Conservation (phyloP, 2,329 filamentous ascomycete genomes). For the Apiospora kogelbergensis region DNA sequence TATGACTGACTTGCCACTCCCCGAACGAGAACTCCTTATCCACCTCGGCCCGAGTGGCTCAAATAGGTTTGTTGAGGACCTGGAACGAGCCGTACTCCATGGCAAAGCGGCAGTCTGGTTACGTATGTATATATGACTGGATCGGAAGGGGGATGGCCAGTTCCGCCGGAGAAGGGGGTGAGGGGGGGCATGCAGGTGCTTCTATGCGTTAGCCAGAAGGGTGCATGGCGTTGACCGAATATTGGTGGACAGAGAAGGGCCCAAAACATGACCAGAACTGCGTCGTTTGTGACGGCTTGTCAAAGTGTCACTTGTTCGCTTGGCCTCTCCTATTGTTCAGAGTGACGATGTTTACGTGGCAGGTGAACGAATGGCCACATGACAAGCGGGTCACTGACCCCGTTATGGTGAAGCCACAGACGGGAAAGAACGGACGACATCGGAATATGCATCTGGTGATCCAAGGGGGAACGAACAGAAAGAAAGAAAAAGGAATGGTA, state of each 20-base stretch:
- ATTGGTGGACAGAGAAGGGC: too few species aligned
- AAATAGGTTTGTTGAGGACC: neutral
- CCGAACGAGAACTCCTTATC: neutral
- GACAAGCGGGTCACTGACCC: constrained; percentile 2
- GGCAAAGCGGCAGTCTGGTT: too few species aligned
- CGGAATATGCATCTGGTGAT: neutral
- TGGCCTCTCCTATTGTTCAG: neutral
- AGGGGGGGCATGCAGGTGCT: neutral
- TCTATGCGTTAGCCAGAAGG: neutral
- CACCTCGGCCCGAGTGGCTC: neutral
- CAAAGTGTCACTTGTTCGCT: neutral
- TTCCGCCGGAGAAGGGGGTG: too few species aligned
- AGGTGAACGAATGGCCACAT: constrained; percentile 1
- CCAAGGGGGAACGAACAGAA: neutral
- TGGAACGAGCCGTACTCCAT: neutral
- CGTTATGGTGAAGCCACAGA: neutral
- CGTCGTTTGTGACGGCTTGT: neutral
- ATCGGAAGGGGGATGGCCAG: neutral
- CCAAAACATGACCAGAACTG: too few species aligned
- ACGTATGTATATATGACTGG: neutral
- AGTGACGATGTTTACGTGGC: constrained; percentile 5
- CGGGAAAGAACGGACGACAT: neutral
- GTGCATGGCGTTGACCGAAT: too few species aligned
- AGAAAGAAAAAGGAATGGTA: neutral
- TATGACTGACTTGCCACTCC: neutral